A percentile compares a stretch with the other conserved stretches of the same genome.
phyloP scores from a whole-genome alignment of 202 grass and related monocot species.

The Panicum hallii region DNA sequence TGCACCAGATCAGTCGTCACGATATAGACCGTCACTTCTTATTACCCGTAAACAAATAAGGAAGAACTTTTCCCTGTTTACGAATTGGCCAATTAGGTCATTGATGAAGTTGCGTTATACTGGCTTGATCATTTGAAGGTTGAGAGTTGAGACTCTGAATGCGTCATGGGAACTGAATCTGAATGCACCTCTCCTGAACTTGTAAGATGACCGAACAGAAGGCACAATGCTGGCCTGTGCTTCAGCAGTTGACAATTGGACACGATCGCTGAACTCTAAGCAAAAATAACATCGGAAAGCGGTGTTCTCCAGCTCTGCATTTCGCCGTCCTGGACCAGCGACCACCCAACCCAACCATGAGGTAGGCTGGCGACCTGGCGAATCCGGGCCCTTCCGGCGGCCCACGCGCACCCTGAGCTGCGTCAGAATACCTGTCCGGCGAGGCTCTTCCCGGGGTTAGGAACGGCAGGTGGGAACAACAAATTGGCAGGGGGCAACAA shows the following conservation, averaged over 20 bases:
- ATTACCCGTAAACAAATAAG: background rate
- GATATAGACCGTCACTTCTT: background rate
- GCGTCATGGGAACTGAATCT: too few relatives aligned
- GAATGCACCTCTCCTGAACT: background rate
- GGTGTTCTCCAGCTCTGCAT: background rate
- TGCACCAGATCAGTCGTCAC: background rate
- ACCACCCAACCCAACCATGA: conserved; percentile 11
- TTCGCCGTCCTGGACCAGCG: conserved; percentile 27
- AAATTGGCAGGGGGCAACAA: conserved; percentile 39
- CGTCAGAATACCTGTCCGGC: conserved; percentile 23
- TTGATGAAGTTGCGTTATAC: background rate
- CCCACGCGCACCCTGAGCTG: conserved; percentile 6
- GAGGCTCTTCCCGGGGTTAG: conserved; percentile 38
- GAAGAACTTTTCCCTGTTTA: background rate
- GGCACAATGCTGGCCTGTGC: background rate
- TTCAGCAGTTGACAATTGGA: conserved; percentile 31
- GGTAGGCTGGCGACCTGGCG: conserved; percentile 43
- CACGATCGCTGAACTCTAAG: conserved; percentile 1
- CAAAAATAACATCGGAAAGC: background rate
- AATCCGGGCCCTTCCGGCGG: conserved; percentile 12
- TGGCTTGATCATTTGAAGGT: background rate
- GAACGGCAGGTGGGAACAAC: conserved; percentile 60
- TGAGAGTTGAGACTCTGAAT: too few relatives aligned
- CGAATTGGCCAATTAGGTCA: background rate
- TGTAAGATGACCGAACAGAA: background rate